Base-by-base conservation (phyloP, 2,329 filamentous ascomycete genomes). In the Cercospora citrullina region DNA sequence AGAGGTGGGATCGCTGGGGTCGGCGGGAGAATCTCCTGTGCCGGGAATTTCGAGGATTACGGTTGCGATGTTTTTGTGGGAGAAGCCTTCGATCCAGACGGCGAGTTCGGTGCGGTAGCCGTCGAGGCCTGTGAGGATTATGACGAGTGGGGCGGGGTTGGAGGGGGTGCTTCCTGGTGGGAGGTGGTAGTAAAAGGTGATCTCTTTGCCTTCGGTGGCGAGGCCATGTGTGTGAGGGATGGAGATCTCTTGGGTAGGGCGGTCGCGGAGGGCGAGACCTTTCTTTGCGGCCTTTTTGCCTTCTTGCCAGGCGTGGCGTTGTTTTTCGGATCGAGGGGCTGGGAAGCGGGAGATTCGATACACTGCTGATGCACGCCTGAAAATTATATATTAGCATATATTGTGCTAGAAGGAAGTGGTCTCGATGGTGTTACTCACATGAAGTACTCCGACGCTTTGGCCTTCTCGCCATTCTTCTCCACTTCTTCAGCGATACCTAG, bases 341-440 rank as follows among this genome's bases (percentile, higher is more conserved):
- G 91, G 90, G 75, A 93, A 93, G 16, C 91, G 85, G 0, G 89
- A 85, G 72, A 93, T 92, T 63, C 91, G 86, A 78, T 91, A 89
- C n/a, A 93, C 83, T 28, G 89, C 87, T 23, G 90, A 90, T 5
- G 89, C 89, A 23, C 90, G 87, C n/a, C 79, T 80, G 57, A 5
- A 10, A 8, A 21, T 12, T 73, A 68, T 26, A n/a, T n/a, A n/a
- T 69, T 30, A 67, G 67, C 23, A 45, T n/a, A 12, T 28, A 16
- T 14, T n/a, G 18, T 16, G 4, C 1, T 10, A 18, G 21, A 16
- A 14, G 18, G 4, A 1, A 5, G 62, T 10, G 6, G 31, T 21
- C 33, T n/a, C 23, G 6, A 7, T 16, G 26, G 39, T 51, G 14
- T 36, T 74, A 74, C 77, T 9, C 78, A 79, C 70, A 91, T 83